Percentiles rank a stretch among this genome's conserved stretches.
Conservation (phyloP, 148 eudicot species). For the Camellia lanceoleosa region DNA sequence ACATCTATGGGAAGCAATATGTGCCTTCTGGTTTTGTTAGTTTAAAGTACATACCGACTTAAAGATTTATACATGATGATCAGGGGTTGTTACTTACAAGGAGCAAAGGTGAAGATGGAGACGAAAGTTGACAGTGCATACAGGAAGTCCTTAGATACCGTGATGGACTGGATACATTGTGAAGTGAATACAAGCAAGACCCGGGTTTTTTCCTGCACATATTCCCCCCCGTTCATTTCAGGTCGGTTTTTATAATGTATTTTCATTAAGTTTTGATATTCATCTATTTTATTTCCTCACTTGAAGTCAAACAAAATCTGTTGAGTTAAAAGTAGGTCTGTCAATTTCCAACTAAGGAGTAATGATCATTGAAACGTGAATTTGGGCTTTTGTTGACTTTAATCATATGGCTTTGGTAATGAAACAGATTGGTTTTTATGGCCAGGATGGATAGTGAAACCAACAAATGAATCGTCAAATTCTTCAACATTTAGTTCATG, state of each 20-base stretch:
- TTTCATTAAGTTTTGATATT: not conserved
- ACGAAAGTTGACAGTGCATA: conserved; percentile 68
- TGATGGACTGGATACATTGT: conserved; percentile 57
- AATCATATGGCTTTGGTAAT: not conserved
- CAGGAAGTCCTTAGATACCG: conserved; percentile 59
- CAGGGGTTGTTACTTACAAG: conserved; percentile 92
- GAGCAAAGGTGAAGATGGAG: conserved; percentile 56
- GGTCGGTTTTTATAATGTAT: conserved; percentile 37
- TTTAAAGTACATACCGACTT: not conserved
- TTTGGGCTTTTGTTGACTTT: not conserved
- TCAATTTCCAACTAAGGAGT: not conserved
- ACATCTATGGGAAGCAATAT: not conserved
- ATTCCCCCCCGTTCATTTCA: conserved; percentile 97
- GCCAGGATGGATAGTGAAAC: not conserved
- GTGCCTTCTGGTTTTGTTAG: not conserved
- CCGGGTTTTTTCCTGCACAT: conserved; percentile 79
- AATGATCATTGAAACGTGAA: not conserved
- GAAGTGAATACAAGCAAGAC: conserved; percentile 68
- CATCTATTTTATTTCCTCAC: not conserved
- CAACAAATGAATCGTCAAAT: not conserved
- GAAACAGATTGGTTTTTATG: not conserved
- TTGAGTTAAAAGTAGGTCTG: not conserved
- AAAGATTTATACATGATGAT: conserved; percentile 8
- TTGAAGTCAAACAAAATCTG: not conserved
- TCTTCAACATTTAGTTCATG: not conserved